phyloP scores from a whole-genome alignment of 192 early-diverging fungal genomes.

The Backusella luteola region DNA sequence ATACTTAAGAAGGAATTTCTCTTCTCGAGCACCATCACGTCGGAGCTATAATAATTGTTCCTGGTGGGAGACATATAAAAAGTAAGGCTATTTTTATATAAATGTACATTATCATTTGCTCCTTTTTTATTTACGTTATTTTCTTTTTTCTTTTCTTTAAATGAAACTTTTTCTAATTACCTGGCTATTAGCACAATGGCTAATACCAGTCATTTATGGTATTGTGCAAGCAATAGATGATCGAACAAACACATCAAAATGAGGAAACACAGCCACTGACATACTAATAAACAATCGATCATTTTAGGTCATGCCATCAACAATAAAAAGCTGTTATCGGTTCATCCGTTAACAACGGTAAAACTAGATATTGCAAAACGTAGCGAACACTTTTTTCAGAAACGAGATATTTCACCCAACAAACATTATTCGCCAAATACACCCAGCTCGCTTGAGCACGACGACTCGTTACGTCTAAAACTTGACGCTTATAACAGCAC shows the following conservation, averaged over 20 bases:
- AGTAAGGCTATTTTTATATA: neutral
- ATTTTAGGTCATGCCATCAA: conserved; percentile 19
- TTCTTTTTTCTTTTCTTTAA: neutral
- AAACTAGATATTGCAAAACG: conserved; percentile 23
- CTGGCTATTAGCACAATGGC: conserved; percentile 1
- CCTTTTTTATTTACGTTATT: neutral
- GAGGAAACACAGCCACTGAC: neutral
- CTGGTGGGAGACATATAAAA: neutral
- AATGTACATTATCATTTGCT: conserved; percentile 2
- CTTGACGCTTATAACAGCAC: conserved; percentile 61
- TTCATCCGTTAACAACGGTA: conserved; percentile 14
- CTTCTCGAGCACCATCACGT: neutral
- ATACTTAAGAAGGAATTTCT: neutral
- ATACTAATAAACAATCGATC: neutral
- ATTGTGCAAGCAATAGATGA: neutral
- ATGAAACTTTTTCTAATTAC: neutral
- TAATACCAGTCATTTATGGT: neutral
- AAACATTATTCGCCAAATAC: conserved; percentile 13
- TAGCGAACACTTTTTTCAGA: conserved; percentile 20
- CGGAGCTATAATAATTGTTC: neutral
- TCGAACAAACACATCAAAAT: neutral
- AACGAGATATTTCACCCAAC: conserved; percentile 19
- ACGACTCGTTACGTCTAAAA: conserved; percentile 20
- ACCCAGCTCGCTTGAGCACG: conserved; percentile 18
- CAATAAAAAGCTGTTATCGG: neutral